Base-by-base conservation (phyloP, 805 yeast genomes). In the Suhomyces tanzawaensis region DNA sequence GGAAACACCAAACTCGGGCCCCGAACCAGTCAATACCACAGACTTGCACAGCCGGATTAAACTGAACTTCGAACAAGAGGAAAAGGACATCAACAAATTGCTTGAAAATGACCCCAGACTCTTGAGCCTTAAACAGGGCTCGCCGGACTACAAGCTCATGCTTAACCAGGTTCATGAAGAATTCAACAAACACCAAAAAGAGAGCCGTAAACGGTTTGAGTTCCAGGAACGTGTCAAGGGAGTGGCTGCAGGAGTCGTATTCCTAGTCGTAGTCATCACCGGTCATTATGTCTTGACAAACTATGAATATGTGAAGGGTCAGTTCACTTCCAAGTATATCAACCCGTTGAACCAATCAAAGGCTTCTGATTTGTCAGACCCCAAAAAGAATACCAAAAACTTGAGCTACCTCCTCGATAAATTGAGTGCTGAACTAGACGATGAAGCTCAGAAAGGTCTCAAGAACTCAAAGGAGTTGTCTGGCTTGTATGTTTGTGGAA, bases 221-320 rank as follows among this genome's bases (percentile, higher is more conserved):
- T 46, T 61, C 36, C 57, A 55, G 26, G 74, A 74, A 49, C 61
- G 72, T 36, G 41, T 71, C 35, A 71, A 72, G 45, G 79, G 76
- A 0, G 49, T 69, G 3, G 60, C 62, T 0, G 48, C 64, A 12
- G 83, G 84, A 3, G 18, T 68, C 0, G 41, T 57, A 5, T 55
- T 67, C 1, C 46, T 79, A 4, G 58, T 60, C 11, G 69, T 65
- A 3, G 50, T 72, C 1, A 34, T 71, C 7, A 65, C 71, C 14
- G 63, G 57, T 1, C 74, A 69, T 47, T 73, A 73, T 39, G 32
- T 64, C 4, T 54, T 66, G 36, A 58, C 64, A 57, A 68, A 77
- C 47, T 73, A 71, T 57, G 62, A 58, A 22, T 60, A 54, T 39
- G 42, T 74, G 22, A 72, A 63, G 46, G 49, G 58, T 6, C 56